phyloP scores from a whole-genome alignment of 1,284 basidiomycete genomes.

The Ustilago shanxiensis region DNA sequence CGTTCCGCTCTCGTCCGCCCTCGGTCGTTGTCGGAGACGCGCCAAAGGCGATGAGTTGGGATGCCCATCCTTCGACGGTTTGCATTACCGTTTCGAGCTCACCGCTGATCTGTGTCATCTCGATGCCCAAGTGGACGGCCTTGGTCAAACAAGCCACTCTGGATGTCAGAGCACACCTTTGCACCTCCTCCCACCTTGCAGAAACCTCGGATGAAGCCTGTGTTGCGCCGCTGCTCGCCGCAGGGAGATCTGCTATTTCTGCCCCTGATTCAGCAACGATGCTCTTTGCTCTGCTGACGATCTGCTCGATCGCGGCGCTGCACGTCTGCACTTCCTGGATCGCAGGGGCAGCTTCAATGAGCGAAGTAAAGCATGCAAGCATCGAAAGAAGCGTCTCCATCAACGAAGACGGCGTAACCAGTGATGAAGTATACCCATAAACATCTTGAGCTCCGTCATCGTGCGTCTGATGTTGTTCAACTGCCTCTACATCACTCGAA shows the following conservation, averaged over 20 bases:
- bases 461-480: not conserved
- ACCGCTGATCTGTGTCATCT: constrained; percentile 3
- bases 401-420: constrained; percentile 48
- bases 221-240: constrained; percentile 10
- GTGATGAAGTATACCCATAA: constrained; percentile 53
- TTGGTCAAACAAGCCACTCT: constrained; percentile 21
- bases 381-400: constrained; percentile 48
- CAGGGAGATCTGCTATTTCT: not conserved
- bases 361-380: constrained; percentile 29
- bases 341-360: constrained; percentile 37
- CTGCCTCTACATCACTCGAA: not conserved
- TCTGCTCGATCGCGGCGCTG: constrained; percentile 14
- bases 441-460: constrained; percentile 9
- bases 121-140: constrained; percentile 21
- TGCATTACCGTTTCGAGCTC: constrained; percentile 30
- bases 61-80: constrained; percentile 22
- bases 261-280: not conserved
- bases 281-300: constrained; percentile 9
- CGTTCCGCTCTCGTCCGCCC: constrained; percentile 1
- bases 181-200: constrained; percentile 33
- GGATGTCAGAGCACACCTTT: constrained; percentile 16
- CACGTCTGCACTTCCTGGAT: constrained; percentile 12
- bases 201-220: constrained; percentile 18
- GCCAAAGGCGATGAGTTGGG: constrained; percentile 6
- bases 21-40: constrained; percentile 7